Evolutionary conservation across 2,329 filamentous ascomycete genomes (phyloP), one percentile per base, ranked within the genome.

Genomic region (Diaporthe aspalathi): DNA sequence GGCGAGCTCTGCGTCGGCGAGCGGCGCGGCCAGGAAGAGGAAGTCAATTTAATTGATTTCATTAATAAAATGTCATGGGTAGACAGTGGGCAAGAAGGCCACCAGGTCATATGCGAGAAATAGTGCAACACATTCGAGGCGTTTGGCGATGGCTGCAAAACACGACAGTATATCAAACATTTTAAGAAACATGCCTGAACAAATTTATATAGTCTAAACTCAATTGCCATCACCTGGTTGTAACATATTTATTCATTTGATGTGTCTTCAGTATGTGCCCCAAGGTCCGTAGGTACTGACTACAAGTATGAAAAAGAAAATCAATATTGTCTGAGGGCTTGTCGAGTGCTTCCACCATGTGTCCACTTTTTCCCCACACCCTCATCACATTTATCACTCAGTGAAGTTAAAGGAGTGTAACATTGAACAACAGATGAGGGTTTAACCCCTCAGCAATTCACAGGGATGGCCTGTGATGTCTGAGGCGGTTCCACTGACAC

Each of bases 11-110:
- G 60, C 60, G 6, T 38, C 43, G 29, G 20, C 60, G 0, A 50
- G 60, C 60, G 27, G 29, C 4, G 45, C 60, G 50, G 60, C 60
- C 27, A 65, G 45, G 45, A 65, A 65, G 60, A 65, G 45, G 45
- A 50, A 45, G 29, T 14, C 0, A 2, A 24, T 65, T 29, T 65
- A 65, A 29, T 27, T 20, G 7, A 11, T 60, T 20, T 45, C 16
- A 1, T 49, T 47, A 1, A 29, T 24, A 65, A 4, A 50, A 24
- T n/a, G 7, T 35, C 14, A 45, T 24, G 29, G 17, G 14, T 32
- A 12, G 22, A 9, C 5, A 27, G 6, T 5, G 38, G 16, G 22
- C 6, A 38, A 14, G 16, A 40, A 3, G 29, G 9, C 32, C n/a
- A 17, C 7, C 35, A 56, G 35, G 35, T 43, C 35, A 40, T 20